Percentiles rank a stretch among this genome's conserved stretches.
These are phyloP conservation scores for Obelidium mucronatum DNA, from an alignment of 192 early-diverging fungal genomes.

Conservation along the genomic window DNA sequence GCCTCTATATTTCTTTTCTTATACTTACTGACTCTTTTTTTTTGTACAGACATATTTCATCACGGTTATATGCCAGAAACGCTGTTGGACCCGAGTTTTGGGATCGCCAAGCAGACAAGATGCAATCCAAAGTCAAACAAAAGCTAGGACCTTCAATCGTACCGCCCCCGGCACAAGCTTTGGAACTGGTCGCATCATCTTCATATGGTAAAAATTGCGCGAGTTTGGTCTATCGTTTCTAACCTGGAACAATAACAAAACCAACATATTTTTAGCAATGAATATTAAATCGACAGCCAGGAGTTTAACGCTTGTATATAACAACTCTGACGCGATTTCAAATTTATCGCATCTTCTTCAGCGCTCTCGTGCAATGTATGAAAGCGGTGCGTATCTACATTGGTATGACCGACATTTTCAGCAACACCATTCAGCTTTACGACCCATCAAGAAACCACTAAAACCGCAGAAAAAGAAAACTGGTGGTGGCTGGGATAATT, in stretches of 20 bases:
- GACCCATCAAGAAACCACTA: background rate
- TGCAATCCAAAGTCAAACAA: slow-evolving; percentile 24
- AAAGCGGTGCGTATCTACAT: slow-evolving; percentile 47
- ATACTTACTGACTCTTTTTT: too few species aligned
- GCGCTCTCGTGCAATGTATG: slow-evolving; percentile 33
- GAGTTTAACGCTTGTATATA: slow-evolving; percentile 39
- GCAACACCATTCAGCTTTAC: background rate
- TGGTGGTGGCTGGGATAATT: background rate
- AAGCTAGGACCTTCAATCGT: slow-evolving; percentile 28
- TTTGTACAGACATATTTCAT: slow-evolving; percentile 33
- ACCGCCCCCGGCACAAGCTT: background rate
- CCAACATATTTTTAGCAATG: slow-evolving; percentile 2
- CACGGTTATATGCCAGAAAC: slow-evolving; percentile 43
- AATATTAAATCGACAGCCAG: slow-evolving; percentile 38
- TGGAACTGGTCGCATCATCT: slow-evolving; percentile 35
- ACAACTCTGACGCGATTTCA: slow-evolving; percentile 26
- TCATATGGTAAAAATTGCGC: slow-evolving; percentile 23
- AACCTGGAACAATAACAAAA: background rate
- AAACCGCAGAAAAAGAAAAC: background rate
- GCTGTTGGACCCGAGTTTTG: slow-evolving; percentile 43
- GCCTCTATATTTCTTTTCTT: too few species aligned
- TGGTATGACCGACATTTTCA: slow-evolving; percentile 46
- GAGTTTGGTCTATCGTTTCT: background rate
- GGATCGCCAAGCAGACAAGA: background rate
- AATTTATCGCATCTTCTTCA: slow-evolving; percentile 15